These are phyloP conservation scores for Leishmania arabica DNA, from an alignment of 208 protist genomes.

Conservation along the genomic window DNA sequence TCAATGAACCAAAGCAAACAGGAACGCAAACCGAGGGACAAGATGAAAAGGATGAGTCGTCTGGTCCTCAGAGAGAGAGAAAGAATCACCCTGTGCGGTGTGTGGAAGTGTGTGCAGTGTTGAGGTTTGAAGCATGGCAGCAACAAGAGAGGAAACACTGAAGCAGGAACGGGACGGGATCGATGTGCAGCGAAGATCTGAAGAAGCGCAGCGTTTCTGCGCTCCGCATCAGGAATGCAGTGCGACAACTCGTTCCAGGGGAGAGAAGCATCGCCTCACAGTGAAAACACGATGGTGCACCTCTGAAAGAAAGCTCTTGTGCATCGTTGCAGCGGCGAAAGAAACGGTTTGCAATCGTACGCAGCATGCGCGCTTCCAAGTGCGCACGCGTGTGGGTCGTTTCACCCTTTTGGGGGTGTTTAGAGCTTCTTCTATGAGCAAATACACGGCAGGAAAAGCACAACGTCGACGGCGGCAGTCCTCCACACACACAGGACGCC, in stretches of 20 bases:
- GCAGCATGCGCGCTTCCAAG: neutral
- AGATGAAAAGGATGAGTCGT: neutral
- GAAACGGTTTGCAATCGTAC: neutral
- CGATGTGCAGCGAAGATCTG: neutral
- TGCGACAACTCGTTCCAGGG: conserved; percentile 1
- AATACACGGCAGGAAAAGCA: neutral
- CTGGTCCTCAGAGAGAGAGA: neutral
- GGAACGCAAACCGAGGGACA: neutral
- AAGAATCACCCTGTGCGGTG: neutral
- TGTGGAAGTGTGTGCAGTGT: neutral
- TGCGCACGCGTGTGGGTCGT: neutral
- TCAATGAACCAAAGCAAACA: neutral
- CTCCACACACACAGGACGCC: neutral
- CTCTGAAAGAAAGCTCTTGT: neutral
- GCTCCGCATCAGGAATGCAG: neutral
- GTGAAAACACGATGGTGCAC: neutral
- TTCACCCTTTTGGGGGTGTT: neutral
- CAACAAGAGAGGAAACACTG: neutral
- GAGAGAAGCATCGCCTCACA: neutral
- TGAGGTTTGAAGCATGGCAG: neutral
- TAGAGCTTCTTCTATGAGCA: neutral
- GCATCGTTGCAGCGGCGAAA: neutral
- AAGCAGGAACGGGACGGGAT: neutral
- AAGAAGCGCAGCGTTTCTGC: neutral
- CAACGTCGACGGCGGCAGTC: neutral